Evolutionary conservation across 306 rosid genomes (phyloP).

Genomic region (Inga oerstediana): DNA sequence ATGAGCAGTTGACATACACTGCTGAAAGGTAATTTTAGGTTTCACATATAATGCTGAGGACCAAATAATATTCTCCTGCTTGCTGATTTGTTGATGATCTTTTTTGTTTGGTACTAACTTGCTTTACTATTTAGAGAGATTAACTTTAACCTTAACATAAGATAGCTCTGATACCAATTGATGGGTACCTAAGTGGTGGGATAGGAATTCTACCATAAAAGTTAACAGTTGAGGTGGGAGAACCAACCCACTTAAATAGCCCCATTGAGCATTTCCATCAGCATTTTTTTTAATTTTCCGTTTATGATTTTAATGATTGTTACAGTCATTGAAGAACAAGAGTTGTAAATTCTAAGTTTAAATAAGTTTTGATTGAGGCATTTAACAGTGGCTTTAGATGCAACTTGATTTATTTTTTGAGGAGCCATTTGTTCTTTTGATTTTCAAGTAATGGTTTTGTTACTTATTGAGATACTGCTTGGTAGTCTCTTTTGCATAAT

Average conservation of each 20-base stretch:
- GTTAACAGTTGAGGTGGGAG: too few relatives aligned
- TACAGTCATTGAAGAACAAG: background rate
- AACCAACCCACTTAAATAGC: too few relatives aligned
- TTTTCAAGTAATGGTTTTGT: background rate
- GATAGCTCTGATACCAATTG: background rate
- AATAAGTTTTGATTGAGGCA: background rate
- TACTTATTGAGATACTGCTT: background rate
- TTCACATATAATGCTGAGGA: background rate
- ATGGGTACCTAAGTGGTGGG: too few relatives aligned
- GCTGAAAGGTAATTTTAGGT: constrained; percentile 74
- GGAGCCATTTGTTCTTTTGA: background rate
- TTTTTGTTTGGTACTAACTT: constrained; percentile 1
- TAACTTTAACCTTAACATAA: background rate
- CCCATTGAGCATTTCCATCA: too few relatives aligned
- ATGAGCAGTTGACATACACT: constrained; percentile 73
- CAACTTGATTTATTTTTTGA: background rate
- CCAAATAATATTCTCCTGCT: background rate
- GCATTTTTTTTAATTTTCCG: background rate
- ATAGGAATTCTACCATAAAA: too few relatives aligned
- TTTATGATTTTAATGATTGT: background rate
- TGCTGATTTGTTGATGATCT: constrained; percentile 25
- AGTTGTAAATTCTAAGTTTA: background rate
- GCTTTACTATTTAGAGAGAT: constrained; percentile 2
- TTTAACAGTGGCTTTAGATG: background rate
- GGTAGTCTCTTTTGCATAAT: background rate